Conservation (phyloP, 2,329 filamentous ascomycete genomes). For the Calonectria ilicicola region DNA sequence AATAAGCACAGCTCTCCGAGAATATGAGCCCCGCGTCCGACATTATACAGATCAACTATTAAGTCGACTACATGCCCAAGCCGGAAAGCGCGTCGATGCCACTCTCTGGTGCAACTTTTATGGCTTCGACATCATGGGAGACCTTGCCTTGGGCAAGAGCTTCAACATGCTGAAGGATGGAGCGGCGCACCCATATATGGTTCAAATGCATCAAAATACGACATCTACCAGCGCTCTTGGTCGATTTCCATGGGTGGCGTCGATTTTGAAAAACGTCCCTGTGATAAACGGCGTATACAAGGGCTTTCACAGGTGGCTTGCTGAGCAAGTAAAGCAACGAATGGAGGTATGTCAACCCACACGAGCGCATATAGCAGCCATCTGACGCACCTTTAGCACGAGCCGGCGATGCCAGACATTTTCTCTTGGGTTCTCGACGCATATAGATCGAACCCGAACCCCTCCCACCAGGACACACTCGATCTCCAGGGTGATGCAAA, state of each 20-base stretch:
- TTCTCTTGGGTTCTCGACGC: constrained; percentile 7
- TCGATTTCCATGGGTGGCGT: neutral
- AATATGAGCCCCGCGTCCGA: constrained; percentile 26
- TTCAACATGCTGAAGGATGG: constrained; percentile 49
- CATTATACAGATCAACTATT: constrained; percentile 8
- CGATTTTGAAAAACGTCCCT: neutral
- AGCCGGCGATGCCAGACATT: neutral
- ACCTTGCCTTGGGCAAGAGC: constrained; percentile 51
- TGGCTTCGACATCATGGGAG: constrained; percentile 54
- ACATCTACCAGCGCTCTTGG: neutral
- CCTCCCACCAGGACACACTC: neutral
- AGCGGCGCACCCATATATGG: neutral
- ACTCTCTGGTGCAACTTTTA: constrained; percentile 34
- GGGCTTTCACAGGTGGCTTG: neutral
- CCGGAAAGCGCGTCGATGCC: neutral
- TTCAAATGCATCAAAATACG: neutral
- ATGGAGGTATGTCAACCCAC: neutral
- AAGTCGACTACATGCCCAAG: neutral
- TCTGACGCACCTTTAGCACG: neutral
- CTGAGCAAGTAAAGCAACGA: neutral
- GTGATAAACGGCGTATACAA: neutral
- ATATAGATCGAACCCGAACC: neutral
- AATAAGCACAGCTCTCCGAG: neutral
- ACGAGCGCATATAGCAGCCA: neutral
- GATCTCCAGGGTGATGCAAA: constrained; percentile 11